Evolutionary conservation across 2,329 filamentous ascomycete genomes (phyloP), one percentile per base, ranked within the genome.

Genomic region (Aureobasidium lini): DNA sequence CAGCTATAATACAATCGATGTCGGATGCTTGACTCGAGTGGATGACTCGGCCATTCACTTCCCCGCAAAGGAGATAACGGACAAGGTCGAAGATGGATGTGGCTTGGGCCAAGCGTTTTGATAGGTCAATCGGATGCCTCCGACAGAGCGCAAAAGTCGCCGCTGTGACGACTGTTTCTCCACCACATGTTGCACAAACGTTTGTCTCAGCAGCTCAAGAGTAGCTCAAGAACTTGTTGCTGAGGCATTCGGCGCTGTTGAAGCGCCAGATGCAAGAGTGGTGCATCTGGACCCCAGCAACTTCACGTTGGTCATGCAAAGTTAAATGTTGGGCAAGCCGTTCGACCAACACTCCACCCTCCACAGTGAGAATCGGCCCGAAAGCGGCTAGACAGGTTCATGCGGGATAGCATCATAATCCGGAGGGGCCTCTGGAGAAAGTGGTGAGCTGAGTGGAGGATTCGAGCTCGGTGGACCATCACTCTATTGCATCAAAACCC

Each of bases 351-450:
- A 46, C 18, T 46, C 43, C 16, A 46, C 43, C 28, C 43, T 23
- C 16, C n/a, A 1, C 16, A 7, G 9, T 4, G 11, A 16, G 28
- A 54, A 29, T 46, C 53, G 42, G 53, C 16, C 53, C 42, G 54
- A 57, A 57, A 57, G 43, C 4, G 54, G 54, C 54, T 57, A 57
- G 44, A 31, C 44, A 13, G 44, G 34, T 48, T 40, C 53, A 47
- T 57, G 54, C 54, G 54, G 54, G 43, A 57, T 47, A 39, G 43
- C 54, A 57, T 57, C 54, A 48, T 62, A 62, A 46, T 34, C 32
- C 15, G 54, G 46, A 40, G n/a, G 48, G 44, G 46, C 29, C 29
- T 31, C 47, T 43, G 54, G 18, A 48, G 61, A 60, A 28, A 40
- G 29, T 52, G 36, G 57, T 53, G 31, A 13, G 59, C 59, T 52